Evolutionary conservation across 148 eudicot species (phyloP), one percentile per base, ranked within the genome.

Genomic region (Chenopodium formosanum): DNA sequence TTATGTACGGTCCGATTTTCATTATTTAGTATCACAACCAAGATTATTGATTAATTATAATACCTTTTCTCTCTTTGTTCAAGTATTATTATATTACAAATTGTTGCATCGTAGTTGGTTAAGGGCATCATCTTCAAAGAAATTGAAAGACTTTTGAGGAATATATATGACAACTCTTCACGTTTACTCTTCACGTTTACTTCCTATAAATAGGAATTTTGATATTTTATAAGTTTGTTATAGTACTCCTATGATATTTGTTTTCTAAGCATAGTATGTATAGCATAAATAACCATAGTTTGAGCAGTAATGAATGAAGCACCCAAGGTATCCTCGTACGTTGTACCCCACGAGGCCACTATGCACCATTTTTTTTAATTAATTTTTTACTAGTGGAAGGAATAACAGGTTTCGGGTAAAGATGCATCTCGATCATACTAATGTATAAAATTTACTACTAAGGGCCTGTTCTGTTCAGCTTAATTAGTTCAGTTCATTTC

Each of bases 161-260:
- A 7, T 79, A 71, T 80, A 10, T 32, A 2, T 75, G 79, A 74
- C 66, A 66, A 31, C 73, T 56, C 50, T 75, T 47, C 79, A 74
- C 79, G 79, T 81, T 81, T 75, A 31, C 73, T 56, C 50, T 75
- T 47, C 79, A 74, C 79, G 79, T 81, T 81, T 75, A 50, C 67
- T 81, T 81, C 66, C 83, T 75, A 81, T 74, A 81, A 23, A 81
- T 75, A 81, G 83, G 7, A 75, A 74, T 47, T 52, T 11, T 74
- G 22, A 7, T 23, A 75, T 17, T 50, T 12, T 73, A 44, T 37
- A 68, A 37, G 44, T 37, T 37, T 37, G 5, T 37, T 37, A 5
- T 37, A 37, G 44, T 37, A 37, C 44, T 37, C 44, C 44, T 37
- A 37, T 37, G 44, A 37, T 37, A 5, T 6, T 37, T 37, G 44